Conservation (phyloP, 768 basidiomycete species). For the Crucibulum laeve region DNA sequence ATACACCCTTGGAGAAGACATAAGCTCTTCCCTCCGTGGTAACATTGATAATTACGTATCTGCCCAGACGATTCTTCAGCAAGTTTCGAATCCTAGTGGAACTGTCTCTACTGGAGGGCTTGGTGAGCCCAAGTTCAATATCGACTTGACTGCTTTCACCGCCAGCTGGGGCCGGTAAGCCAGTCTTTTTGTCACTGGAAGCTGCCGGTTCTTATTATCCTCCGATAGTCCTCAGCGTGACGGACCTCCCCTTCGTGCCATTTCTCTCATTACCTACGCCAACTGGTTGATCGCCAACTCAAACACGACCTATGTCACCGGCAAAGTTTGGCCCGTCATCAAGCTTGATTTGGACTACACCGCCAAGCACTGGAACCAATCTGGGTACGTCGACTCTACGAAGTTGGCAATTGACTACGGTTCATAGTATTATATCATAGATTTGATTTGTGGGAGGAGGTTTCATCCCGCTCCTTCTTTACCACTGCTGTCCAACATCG, state of each 20-base stretch:
- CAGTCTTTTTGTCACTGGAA: neutral
- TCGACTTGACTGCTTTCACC: constrained; percentile 60
- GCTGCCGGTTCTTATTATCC: constrained; percentile 1
- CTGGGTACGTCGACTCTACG: constrained; percentile 36
- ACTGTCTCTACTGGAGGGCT: constrained; percentile 61
- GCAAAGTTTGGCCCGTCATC: constrained; percentile 66
- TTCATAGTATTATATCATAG: constrained; percentile 12
- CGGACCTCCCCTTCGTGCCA: constrained; percentile 73
- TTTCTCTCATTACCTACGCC: constrained; percentile 64
- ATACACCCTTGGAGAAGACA: constrained; percentile 45
- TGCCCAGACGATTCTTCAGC: constrained; percentile 57
- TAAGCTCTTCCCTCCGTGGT: constrained; percentile 42
- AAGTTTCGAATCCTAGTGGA: constrained; percentile 68
- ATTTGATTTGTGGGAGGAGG: constrained; percentile 77
- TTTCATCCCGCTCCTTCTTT: constrained; percentile 72
- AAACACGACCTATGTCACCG: constrained; percentile 44
- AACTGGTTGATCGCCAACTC: constrained; percentile 55
- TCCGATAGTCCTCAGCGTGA: constrained; percentile 32
- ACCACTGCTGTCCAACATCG: constrained; percentile 78
- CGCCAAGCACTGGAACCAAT: constrained; percentile 60
- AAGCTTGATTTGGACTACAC: constrained; percentile 75
- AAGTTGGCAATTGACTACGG: constrained; percentile 1
- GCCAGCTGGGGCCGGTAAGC: constrained; percentile 46
- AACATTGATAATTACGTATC: constrained; percentile 57
- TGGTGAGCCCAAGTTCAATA: constrained; percentile 77